Evolutionary conservation across 306 rosid species (phyloP), one percentile per base, ranked within the genome.

Genomic region (Medicago lupulina): DNA sequence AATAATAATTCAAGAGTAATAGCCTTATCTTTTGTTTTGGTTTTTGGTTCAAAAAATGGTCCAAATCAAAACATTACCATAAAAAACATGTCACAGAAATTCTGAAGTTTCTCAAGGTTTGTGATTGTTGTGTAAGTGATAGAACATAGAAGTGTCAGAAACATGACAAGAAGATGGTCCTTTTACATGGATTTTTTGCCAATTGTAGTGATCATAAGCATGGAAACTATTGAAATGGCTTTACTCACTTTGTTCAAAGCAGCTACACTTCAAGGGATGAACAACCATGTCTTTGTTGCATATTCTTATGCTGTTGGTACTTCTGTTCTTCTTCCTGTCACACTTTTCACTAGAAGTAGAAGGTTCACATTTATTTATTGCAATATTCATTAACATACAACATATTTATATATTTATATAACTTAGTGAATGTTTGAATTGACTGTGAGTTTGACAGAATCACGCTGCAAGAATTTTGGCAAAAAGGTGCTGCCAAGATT

Each of bases 251-350:
- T 93, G 34, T 93, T 89, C 88, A 93, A 93, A 86, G 93, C 92
- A 28, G 97, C 98, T 36, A 88, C 98, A 12, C 16, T 64, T 4
- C 55, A 64, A 40, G 98, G 98, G 6, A 89, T 93, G 97, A 91
- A 92, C 76, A 82, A 86, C 80, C 91, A 86, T 80, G 97, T 91
- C 71, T 93, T 93, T 82, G 82, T 93, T 53, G 96, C 87, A 36
- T 93, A 89, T 73, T 87, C 96, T 81, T 93, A 91, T 80, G 88
- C 88, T 55, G 41, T 93, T 78, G 96, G 93, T 6, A 93, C 98
- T 53, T 54, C 76, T 49, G 7, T 84, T 7, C 91, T 90, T 73
- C 82, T 94, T 61, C 97, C 98, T 34, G 14, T 46, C 8, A 83
- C 92, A 15, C 87, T 87, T 70, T 2, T 92, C 83, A 78, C 84